Conservation (phyloP, 2,329 filamentous ascomycete species). For the Nemania bipapillata region DNA sequence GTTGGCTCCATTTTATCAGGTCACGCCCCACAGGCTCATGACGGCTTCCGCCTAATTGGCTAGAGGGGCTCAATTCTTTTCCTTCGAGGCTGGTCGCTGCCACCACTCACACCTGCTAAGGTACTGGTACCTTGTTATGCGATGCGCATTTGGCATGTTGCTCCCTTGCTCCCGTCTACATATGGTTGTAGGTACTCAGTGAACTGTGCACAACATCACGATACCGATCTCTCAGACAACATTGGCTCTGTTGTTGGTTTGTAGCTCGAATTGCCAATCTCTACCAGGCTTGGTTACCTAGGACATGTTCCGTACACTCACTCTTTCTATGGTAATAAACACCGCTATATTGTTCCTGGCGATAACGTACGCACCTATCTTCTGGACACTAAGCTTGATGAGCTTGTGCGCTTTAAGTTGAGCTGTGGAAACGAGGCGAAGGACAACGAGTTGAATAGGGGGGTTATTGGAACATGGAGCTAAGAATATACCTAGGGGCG, state of each 20-base stretch:
- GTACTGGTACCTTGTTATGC: conserved; percentile 30
- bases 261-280: not conserved
- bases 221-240: not conserved
- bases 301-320: too few species aligned
- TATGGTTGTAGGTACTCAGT: too few species aligned
- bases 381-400: too few species aligned
- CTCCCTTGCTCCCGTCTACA: not conserved
- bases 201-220: too few species aligned
- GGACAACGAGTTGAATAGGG: too few species aligned
- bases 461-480: too few species aligned
- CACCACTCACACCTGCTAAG: conserved; percentile 12
- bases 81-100: conserved; percentile 11
- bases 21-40: conserved; percentile 33
- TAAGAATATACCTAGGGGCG: too few species aligned
- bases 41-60: conserved; percentile 22
- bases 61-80: not conserved
- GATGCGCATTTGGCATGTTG: not conserved
- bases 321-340: too few species aligned
- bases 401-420: too few species aligned
- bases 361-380: too few species aligned
- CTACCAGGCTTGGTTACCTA: not conserved
- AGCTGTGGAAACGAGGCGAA: too few species aligned
- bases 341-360: too few species aligned
- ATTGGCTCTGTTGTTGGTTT: not conserved
- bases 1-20: conserved; percentile 27